Percentiles rank a stretch among this genome's conserved stretches.
Evolutionary conservation across 2,329 filamentous ascomycete species (phyloP).

Genomic region (Penicillium paneum): DNA sequence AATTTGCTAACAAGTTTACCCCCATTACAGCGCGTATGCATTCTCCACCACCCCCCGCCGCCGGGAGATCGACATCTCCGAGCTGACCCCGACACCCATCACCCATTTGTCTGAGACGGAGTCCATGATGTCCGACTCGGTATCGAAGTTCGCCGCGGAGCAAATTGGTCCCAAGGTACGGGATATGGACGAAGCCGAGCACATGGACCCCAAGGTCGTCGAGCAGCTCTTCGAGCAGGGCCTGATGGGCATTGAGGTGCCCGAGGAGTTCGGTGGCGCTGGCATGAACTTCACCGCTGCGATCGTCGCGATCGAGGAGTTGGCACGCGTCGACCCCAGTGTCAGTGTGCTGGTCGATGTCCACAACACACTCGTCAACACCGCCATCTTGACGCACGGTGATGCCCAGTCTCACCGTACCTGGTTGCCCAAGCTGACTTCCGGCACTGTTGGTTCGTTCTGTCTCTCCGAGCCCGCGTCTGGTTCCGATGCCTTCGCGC

Average conservation of each 20-base stretch:
- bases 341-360: slow-evolving; percentile 95
- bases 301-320: slow-evolving; percentile 94
- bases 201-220: slow-evolving; percentile 83
- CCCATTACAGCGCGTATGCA: slow-evolving; percentile 43
- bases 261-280: slow-evolving; percentile 91
- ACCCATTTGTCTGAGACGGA: slow-evolving; percentile 89
- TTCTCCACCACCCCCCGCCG: slow-evolving; percentile 61
- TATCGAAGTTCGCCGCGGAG: slow-evolving; percentile 86
- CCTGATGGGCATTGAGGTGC: slow-evolving; percentile 95
- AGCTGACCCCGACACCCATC: slow-evolving; percentile 86
- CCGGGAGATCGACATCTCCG: slow-evolving; percentile 63
- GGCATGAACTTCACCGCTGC: slow-evolving; percentile 99
- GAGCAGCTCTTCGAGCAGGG: slow-evolving; percentile 97
- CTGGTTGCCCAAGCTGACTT: slow-evolving; percentile 86
- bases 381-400: slow-evolving; percentile 81
- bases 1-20: neutral
- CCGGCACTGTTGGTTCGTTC: slow-evolving; percentile 84
- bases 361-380: slow-evolving; percentile 97
- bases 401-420: slow-evolving; percentile 74
- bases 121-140: slow-evolving; percentile 80
- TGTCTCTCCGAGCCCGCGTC: slow-evolving; percentile 90
- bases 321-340: slow-evolving; percentile 88
- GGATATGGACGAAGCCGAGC: slow-evolving; percentile 95
- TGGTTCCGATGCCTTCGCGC: slow-evolving; percentile 91
- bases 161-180: slow-evolving; percentile 85